Base-by-base conservation (phyloP, 306 rosid species). In the Medicago lupulina region DNA sequence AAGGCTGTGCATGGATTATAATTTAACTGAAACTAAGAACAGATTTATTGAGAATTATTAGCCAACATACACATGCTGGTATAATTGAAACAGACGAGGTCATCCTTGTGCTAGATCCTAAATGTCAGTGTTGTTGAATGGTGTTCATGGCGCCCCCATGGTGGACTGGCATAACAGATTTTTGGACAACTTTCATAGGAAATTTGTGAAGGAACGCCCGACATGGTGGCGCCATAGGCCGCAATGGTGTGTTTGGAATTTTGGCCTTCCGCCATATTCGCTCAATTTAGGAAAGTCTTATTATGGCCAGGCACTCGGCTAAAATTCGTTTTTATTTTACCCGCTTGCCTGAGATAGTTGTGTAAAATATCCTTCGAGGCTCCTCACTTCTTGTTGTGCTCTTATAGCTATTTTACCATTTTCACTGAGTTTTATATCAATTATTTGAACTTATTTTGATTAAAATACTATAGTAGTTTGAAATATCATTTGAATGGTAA, bases 401-500 rank as follows among this genome's bases (percentile, higher is more conserved):
- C 60, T 8, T 60, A 59, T 60, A 25, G 19, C 28, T 75, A 50
- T 75, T 47, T 49, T 31, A 28, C 75, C 25, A 57, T 67, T 55
- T 65, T 43, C 38, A 28, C 67, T n/a, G 11, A 1, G 58, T 72
- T 19, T 23, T 53, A 46, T 19, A 54, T 59, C 36, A 57, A 44
- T 36, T 51, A 53, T 79, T 62, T 79, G 55, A 44, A 51, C 67
- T 64, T 65, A 13, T 76, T 66, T 46, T 46, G 5, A 18, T 34
- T 34, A 51, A 57, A 67, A 50, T 67, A 40, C 38, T 19, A 7
- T 67, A 25, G 40, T 44, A 9, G 58, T 50, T 49, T 77, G 67
- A 71, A 63, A n/a, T 9, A 31, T 36, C 61, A 82, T 71, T 71
- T 57, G 36, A 64, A 55, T 65, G 66, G 65, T 76, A 57, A 65